These are phyloP conservation scores for Coniochaeta ligniaria DNA, from an alignment of 2,329 filamentous ascomycete species.

Conservation along the genomic window DNA sequence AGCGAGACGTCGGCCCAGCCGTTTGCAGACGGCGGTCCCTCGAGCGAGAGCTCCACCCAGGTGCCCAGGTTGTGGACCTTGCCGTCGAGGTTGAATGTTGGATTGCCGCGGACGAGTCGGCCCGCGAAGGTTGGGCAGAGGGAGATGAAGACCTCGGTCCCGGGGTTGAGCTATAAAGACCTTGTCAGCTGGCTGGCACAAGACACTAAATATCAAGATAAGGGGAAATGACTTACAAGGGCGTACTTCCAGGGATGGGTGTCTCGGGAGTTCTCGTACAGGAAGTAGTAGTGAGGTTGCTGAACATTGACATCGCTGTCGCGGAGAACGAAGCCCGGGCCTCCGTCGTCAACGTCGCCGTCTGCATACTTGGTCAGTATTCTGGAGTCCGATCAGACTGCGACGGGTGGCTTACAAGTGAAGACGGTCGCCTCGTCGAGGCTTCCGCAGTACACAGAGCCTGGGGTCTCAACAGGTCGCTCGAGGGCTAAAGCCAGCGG, in stretches of 20 bases:
- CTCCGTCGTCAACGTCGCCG: slow-evolving; percentile 10
- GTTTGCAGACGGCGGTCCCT: slow-evolving; percentile 5
- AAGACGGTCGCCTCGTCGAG: slow-evolving; percentile 4
- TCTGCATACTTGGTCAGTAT: not conserved
- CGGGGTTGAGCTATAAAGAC: slow-evolving; percentile 12
- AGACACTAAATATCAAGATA: not conserved
- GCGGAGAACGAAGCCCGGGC: slow-evolving; percentile 15
- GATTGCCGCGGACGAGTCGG: slow-evolving; percentile 16
- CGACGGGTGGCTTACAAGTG: not conserved
- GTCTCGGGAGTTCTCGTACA: slow-evolving; percentile 18
- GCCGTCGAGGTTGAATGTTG: slow-evolving; percentile 12
- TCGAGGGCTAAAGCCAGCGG: not conserved
- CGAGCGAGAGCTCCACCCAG: slow-evolving; percentile 11
- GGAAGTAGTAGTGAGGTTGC: slow-evolving; percentile 13
- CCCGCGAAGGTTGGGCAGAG: slow-evolving; percentile 18
- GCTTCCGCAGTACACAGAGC: not conserved
- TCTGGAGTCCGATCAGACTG: not conserved
- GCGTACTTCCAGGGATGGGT: slow-evolving; percentile 19
- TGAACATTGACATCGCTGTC: slow-evolving; percentile 14
- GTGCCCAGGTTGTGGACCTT: slow-evolving; percentile 15
- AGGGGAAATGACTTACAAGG: slow-evolving; percentile 8
- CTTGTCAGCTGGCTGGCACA: not conserved
- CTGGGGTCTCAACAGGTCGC: not conserved
- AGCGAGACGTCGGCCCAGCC: slow-evolving; percentile 17
- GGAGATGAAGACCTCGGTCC: slow-evolving; percentile 14